Evolutionary conservation across 2,329 filamentous ascomycete species (phyloP).

Genomic region (Colletotrichum musae): DNA sequence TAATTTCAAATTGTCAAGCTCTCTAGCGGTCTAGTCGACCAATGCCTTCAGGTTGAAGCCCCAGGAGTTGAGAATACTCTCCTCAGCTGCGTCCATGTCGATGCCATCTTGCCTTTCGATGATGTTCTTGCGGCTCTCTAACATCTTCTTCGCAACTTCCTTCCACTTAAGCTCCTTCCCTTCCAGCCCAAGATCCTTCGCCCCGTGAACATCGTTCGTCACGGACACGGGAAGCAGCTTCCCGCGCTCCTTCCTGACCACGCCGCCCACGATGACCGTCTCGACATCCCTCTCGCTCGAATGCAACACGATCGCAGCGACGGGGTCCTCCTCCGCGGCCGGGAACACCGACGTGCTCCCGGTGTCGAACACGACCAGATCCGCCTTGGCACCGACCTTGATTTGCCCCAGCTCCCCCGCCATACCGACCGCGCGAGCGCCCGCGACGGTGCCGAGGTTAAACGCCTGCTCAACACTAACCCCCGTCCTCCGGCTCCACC

Average conservation of each 20-base stretch:
- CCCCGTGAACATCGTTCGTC: not conserved
- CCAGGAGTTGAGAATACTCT: not conserved
- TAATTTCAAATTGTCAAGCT: not conserved
- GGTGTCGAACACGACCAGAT: slow-evolving; percentile 63
- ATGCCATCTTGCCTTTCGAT: slow-evolving; percentile 4
- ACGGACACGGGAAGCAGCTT: slow-evolving; percentile 43
- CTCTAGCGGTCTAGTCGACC: no score
- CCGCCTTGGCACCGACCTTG: slow-evolving; percentile 61
- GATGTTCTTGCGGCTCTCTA: slow-evolving; percentile 17
- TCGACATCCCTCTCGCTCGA: slow-evolving; percentile 58
- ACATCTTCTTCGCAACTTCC: slow-evolving; percentile 6
- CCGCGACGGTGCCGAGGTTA: slow-evolving; percentile 64
- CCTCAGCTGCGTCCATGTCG: slow-evolving; percentile 18
- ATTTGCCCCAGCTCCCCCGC: slow-evolving; percentile 59
- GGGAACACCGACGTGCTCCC: slow-evolving; percentile 51
- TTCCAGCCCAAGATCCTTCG: not conserved
- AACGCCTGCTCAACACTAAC: slow-evolving; percentile 53
- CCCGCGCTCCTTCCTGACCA: slow-evolving; percentile 53
- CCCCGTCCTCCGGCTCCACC: slow-evolving; percentile 26
- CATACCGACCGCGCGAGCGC: slow-evolving; percentile 59
- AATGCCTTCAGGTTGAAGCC: slow-evolving; percentile 9
- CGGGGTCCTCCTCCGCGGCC: slow-evolving; percentile 56
- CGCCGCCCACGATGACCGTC: slow-evolving; percentile 58
- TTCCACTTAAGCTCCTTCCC: slow-evolving; percentile 9
- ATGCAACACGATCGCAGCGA: slow-evolving; percentile 60